A percentile compares a stretch with the other conserved stretches of the same genome.
Conservation (phyloP, 1,284 basidiomycete genomes). For the Irpex sp. region DNA sequence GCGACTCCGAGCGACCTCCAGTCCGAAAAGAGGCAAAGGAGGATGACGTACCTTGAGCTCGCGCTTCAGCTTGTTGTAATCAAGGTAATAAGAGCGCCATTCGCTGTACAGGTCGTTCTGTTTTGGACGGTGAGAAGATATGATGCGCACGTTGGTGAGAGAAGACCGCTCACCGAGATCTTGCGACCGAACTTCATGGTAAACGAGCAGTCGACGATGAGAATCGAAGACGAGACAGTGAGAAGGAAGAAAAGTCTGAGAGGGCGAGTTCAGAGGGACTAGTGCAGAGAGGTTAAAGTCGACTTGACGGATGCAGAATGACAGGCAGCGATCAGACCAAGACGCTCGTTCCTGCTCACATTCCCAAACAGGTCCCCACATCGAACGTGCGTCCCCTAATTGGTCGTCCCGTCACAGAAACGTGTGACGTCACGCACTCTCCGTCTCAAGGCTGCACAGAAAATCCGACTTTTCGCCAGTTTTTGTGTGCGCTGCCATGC, state of each 20-base stretch:
- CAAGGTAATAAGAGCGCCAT: constrained; percentile 88
- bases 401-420: neutral
- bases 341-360: neutral
- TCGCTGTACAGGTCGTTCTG: constrained; percentile 85
- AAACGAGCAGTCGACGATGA: neutral
- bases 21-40: neutral
- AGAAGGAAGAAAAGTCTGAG: neutral
- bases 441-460: neutral
- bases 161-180: constrained; percentile 58
- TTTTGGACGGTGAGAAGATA: constrained; percentile 3
- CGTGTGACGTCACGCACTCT: neutral
- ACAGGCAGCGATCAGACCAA: neutral
- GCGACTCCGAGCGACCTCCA: too few species aligned
- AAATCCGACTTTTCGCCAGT: neutral
- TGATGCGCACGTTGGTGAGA: constrained; percentile 2
- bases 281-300: neutral
- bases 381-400: neutral
- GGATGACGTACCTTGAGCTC: constrained; percentile 69
- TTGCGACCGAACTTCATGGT: constrained; percentile 88
- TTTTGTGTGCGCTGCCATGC: neutral
- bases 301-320: neutral
- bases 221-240: neutral
- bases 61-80: constrained; percentile 88
- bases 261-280: neutral
- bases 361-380: neutral